Percentiles rank a stretch among this genome's conserved stretches.
These are phyloP conservation scores for Colletotrichum tabaci DNA, from an alignment of 2,329 filamentous ascomycete genomes.

Conservation along the genomic window DNA sequence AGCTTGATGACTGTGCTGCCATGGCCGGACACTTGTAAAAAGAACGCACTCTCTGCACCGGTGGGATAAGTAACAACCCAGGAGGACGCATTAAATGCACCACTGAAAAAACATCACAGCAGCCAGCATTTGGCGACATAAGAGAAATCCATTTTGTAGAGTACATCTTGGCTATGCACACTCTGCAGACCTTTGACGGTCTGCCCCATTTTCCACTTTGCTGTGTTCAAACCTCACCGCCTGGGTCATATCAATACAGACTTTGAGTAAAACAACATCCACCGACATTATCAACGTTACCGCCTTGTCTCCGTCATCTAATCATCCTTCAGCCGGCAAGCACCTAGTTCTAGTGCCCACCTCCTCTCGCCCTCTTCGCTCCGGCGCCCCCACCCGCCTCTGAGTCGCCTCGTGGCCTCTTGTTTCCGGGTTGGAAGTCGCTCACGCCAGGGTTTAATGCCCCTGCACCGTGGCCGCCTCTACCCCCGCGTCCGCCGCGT, in stretches of 20 bases:
- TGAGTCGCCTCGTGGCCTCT: conserved; percentile 69
- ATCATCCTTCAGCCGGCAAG: not conserved
- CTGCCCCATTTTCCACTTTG: conserved; percentile 20
- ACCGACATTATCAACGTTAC: conserved; percentile 26
- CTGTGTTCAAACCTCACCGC: not conserved
- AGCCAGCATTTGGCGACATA: conserved; percentile 16
- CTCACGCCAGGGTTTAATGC: conserved; percentile 65
- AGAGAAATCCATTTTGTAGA: conserved; percentile 34
- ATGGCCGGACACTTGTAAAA: not conserved
- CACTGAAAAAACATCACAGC: too few species aligned
- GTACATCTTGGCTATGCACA: conserved; percentile 39
- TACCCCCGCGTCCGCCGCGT: conserved; percentile 58
- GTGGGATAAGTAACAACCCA: not conserved
- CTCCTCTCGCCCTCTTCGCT: conserved; percentile 60
- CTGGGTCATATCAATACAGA: conserved; percentile 36
- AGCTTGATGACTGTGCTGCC: not conserved
- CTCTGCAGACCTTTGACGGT: not conserved
- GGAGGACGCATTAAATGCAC: too few species aligned
- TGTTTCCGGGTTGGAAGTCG: conserved; percentile 72
- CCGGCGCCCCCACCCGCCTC: conserved; percentile 57
- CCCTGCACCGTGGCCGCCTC: conserved; percentile 56
- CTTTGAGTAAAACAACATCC: conserved; percentile 10
- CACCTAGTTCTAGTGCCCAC: conserved; percentile 51
- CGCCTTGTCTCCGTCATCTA: conserved; percentile 18
- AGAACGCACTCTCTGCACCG: not conserved